Base-by-base conservation (phyloP, 352 stramenopile genomes). In the Globisporangium takayamanum region DNA sequence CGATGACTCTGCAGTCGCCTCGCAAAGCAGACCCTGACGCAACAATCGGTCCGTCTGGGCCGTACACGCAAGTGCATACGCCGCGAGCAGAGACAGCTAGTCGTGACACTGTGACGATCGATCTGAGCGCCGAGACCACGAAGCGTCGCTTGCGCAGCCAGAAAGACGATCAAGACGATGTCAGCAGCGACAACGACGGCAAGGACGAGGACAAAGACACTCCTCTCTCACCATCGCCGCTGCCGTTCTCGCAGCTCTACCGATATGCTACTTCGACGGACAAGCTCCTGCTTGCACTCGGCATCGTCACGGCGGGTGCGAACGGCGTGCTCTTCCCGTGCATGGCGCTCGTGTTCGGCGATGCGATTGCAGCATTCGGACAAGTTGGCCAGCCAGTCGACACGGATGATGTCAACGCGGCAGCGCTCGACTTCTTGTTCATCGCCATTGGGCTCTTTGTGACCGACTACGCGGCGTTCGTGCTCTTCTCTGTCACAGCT, bases 271-370 rank as follows among this genome's bases (percentile, higher is more conserved):
- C 60, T 4, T 51, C 22, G n/a, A 47, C 26, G 20, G 74, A 83
- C 59, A 74, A 64, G 42, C 7, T 60, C 18, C 46, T 67, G n/a
- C 57, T 83, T 5, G 54, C 28, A 5, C 26, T 79, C 16, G 71
- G 69, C 1, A 33, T 70, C 33, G 3, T 77, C 30, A 63, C 75
- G 53, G 64, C 72, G 7, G 60, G 48, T 11, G 52, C 68, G n/a
- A 84, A 84, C 50, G 74, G 74, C 26, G 66, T 65, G 39, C 64
- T 76, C 25, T 76, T 84, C 51, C 74, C 74, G 25, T 80, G 70
- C 46, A 82, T 82, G 72, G 73, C 70, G 28, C 58, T 84, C 25
- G 57, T 82, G 22, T 81, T 84, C 50, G 75, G 73, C 28, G 61
- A 77, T 5, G 68, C 71, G 18, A 74, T 86, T 56, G 59, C 70